phyloP scores from a whole-genome alignment of 208 protist species.

The Crithidia thermophila region DNA sequence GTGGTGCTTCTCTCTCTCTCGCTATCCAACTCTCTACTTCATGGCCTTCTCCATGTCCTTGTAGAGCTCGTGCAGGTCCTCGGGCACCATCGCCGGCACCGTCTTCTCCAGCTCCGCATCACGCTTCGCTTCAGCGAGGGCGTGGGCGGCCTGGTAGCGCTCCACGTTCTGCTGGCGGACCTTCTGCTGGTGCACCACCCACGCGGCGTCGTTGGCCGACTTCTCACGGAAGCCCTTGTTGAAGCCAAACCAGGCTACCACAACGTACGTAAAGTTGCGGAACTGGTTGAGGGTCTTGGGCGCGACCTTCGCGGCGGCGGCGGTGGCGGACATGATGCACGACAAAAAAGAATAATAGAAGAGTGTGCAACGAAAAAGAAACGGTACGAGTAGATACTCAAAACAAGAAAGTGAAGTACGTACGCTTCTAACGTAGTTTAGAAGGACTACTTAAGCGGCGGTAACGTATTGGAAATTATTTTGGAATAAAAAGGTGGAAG shows the following conservation, averaged over 20 bases:
- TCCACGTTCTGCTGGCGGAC: constrained; percentile 69
- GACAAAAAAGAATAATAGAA: neutral
- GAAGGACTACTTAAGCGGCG: constrained; percentile 10
- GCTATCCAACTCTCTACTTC: constrained; percentile 31
- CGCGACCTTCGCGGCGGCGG: constrained; percentile 68
- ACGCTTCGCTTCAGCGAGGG: constrained; percentile 31
- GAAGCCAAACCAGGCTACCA: constrained; percentile 78
- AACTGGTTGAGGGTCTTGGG: constrained; percentile 90
- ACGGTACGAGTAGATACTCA: neutral
- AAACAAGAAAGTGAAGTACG: constrained; percentile 2
- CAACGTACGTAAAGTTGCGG: constrained; percentile 85
- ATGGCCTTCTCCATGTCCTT: constrained; percentile 68
- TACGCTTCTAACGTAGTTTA: neutral
- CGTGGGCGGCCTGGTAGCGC: constrained; percentile 56
- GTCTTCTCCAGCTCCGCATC: constrained; percentile 21
- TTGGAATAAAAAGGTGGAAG: too few species aligned
- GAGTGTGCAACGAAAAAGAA: neutral
- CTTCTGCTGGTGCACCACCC: constrained; percentile 69
- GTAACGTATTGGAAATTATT: too few species aligned
- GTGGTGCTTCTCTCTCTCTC: neutral
- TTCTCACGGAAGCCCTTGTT: constrained; percentile 83
- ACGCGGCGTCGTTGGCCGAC: constrained; percentile 77
- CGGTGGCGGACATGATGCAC: constrained; percentile 27
- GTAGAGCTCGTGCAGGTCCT: constrained; percentile 73
- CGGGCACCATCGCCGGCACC: constrained; percentile 62